A percentile compares a stretch with the other conserved stretches of the same genome.
These are phyloP conservation scores for Cystobasidium slooffiae DNA, from an alignment of 1,284 basidiomycete species.

Conservation along the genomic window DNA sequence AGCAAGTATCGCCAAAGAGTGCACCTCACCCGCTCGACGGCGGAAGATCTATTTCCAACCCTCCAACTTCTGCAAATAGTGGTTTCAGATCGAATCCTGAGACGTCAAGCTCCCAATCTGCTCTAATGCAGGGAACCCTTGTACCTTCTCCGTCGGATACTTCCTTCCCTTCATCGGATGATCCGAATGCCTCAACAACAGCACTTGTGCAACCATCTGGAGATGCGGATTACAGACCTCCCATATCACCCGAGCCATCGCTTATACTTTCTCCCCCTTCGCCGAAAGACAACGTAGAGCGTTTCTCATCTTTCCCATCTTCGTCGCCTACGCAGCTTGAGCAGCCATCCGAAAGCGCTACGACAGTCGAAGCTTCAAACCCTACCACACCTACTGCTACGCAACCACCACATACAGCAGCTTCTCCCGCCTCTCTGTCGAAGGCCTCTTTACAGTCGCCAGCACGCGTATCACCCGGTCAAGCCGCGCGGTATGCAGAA, in stretches of 20 bases:
- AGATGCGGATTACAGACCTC: slow-evolving; percentile 8
- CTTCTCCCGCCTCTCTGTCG: neutral
- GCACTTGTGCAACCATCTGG: slow-evolving; percentile 20
- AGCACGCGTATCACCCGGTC: slow-evolving; percentile 19
- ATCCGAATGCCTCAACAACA: slow-evolving; percentile 10
- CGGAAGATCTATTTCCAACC: slow-evolving; percentile 22
- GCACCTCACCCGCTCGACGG: neutral
- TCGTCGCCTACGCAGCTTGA: neutral
- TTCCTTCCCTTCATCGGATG: neutral
- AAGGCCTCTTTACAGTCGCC: neutral
- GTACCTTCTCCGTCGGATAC: neutral
- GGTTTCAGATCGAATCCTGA: neutral
- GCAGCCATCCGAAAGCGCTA: neutral
- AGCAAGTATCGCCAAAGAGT: neutral
- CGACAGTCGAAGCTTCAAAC: neutral
- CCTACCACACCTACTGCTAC: neutral
- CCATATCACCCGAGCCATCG: slow-evolving; percentile 37
- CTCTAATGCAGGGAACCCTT: neutral
- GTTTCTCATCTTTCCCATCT: slow-evolving; percentile 29
- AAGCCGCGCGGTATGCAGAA: slow-evolving; percentile 26
- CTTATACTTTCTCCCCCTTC: slow-evolving; percentile 38
- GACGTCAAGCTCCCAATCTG: neutral
- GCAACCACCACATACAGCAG: neutral
- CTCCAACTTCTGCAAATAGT: neutral
- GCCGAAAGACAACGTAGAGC: slow-evolving; percentile 32